A percentile compares a stretch with the other conserved stretches of the same genome.
phyloP scores from a whole-genome alignment of 139 green algal species.

The Chlorella sorokiniana region DNA sequence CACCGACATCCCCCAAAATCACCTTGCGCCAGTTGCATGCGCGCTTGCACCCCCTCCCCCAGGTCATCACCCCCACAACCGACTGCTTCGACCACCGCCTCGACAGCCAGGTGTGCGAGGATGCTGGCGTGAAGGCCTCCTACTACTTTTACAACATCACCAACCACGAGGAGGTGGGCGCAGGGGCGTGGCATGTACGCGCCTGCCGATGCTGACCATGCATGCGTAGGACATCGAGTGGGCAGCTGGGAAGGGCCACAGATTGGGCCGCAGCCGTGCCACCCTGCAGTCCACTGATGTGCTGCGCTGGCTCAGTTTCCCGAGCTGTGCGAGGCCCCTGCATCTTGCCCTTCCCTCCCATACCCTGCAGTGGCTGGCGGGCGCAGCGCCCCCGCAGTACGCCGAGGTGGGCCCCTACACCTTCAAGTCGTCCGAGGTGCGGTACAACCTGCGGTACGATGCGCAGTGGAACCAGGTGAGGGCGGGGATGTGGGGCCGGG shows the following conservation, averaged over 20 bases:
- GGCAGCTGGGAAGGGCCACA: background rate
- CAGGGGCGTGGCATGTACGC: background rate
- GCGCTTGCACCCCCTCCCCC: background rate
- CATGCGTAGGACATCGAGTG: background rate
- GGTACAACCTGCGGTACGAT: conserved; percentile 41
- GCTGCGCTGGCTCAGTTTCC: too few species aligned
- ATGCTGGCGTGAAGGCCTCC: conserved; percentile 6
- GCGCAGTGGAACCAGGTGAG: conserved; percentile 36
- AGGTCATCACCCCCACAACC: conserved; percentile 37
- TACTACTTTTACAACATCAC: conserved; percentile 57
- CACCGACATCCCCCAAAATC: background rate
- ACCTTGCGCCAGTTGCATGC: background rate
- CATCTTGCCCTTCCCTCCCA: background rate
- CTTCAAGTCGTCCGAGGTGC: conserved; percentile 36
- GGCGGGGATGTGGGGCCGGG: background rate
- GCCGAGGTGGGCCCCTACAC: conserved; percentile 46
- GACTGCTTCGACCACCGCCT: conserved; percentile 40
- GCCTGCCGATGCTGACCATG: too few species aligned
- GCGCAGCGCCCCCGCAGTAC: conserved; percentile 32
- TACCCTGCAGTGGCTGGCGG: conserved; percentile 37
- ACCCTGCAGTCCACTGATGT: background rate
- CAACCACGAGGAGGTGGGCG: conserved; percentile 38
- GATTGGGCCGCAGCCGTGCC: background rate
- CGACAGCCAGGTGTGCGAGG: conserved; percentile 23
- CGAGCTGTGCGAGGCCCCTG: background rate